Evolutionary conservation across 1,284 basidiomycete genomes (phyloP).

Genomic region (Marasmius tenuissimus): DNA sequence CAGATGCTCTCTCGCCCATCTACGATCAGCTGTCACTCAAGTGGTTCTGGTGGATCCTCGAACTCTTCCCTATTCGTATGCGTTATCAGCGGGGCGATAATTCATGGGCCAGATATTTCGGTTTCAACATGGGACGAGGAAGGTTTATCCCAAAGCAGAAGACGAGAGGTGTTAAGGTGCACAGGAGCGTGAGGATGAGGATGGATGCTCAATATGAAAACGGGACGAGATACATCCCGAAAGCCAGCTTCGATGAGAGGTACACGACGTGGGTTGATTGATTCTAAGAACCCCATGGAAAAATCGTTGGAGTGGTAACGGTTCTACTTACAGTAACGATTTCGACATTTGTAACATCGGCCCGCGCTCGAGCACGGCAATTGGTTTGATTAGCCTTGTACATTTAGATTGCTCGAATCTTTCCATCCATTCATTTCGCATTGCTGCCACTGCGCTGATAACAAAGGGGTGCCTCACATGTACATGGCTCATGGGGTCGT

Average conservation of each 20-base stretch:
- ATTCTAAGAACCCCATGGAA: background rate
- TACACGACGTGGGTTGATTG: constrained; percentile 12
- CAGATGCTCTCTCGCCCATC: constrained; percentile 39
- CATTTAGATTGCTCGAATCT: too few species aligned
- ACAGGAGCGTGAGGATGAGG: constrained; percentile 45
- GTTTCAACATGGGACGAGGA: constrained; percentile 22
- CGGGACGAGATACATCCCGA: constrained; percentile 39
- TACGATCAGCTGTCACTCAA: constrained; percentile 43
- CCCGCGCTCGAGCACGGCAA: too few species aligned
- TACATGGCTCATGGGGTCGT: too few species aligned
- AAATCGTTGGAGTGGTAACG: too few species aligned
- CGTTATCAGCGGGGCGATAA: constrained; percentile 25
- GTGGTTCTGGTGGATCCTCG: constrained; percentile 43
- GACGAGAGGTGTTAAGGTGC: constrained; percentile 32
- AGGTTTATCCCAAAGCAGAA: constrained; percentile 37
- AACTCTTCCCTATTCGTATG: constrained; percentile 30
- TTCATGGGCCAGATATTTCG: constrained; percentile 20
- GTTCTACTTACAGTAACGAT: too few species aligned
- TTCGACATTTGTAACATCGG: too few species aligned
- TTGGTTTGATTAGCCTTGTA: too few species aligned
- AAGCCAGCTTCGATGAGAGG: constrained; percentile 21
- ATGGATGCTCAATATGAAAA: constrained; percentile 37
- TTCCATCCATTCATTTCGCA: too few species aligned
- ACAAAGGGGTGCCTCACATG: too few species aligned
- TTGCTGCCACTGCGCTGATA: too few species aligned